These are phyloP conservation scores for Panus rudis DNA, from an alignment of 768 basidiomycete genomes.

Conservation along the genomic window DNA sequence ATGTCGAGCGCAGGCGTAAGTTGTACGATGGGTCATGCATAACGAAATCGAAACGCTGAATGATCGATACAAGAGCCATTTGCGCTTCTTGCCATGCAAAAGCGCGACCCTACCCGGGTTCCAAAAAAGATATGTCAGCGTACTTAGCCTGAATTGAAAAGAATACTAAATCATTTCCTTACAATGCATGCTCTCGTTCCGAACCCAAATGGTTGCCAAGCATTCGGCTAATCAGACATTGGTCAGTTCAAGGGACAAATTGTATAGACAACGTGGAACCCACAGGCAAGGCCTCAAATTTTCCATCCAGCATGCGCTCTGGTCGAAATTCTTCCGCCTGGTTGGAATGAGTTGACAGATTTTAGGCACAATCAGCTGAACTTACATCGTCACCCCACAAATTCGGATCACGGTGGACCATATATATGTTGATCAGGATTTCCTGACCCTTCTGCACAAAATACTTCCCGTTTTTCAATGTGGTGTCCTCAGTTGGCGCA, in stretches of 20 bases:
- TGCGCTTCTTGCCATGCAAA: constrained; percentile 44
- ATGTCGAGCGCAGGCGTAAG: constrained; percentile 34
- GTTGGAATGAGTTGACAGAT: neutral
- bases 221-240: constrained; percentile 32
- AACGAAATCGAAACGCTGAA: constrained; percentile 40
- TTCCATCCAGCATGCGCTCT: constrained; percentile 42
- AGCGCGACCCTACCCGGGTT: constrained; percentile 32
- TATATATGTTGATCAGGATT: constrained; percentile 22
- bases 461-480: constrained; percentile 31
- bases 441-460: constrained; percentile 25
- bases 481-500: constrained; percentile 29
- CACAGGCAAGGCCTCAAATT: constrained; percentile 39
- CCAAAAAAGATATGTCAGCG: no score
- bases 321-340: constrained; percentile 35
- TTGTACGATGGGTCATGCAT: constrained; percentile 37
- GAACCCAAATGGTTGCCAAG: constrained; percentile 35
- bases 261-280: neutral
- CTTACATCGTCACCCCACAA: constrained; percentile 45
- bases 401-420: constrained; percentile 33
- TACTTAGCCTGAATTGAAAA: no score
- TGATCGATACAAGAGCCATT: constrained; percentile 32
- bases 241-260: neutral
- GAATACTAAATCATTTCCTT: constrained; percentile 1
- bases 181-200: constrained; percentile 21
- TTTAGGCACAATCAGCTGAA: constrained; percentile 4